A percentile compares a stretch with the other conserved stretches of the same genome.
phyloP scores from a whole-genome alignment of 768 basidiomycete genomes.

The Amanita molliuscula region DNA sequence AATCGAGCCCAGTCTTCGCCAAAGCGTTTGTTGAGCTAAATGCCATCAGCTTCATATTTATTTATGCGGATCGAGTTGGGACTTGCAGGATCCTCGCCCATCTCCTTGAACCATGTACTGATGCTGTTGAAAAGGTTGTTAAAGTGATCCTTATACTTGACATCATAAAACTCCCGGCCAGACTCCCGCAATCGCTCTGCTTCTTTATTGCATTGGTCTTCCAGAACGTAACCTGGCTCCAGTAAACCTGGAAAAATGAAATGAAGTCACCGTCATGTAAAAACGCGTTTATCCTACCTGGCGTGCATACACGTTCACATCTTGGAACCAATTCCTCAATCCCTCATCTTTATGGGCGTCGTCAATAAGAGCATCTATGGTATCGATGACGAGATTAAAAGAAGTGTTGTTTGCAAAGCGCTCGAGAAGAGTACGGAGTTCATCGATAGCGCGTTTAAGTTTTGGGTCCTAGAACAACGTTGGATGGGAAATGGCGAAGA shows the following conservation, averaged over 20 bases:
- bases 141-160: constrained; percentile 57
- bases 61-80: neutral
- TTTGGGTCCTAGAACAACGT: constrained; percentile 32
- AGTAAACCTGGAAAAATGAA: constrained; percentile 42
- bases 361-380: constrained; percentile 60
- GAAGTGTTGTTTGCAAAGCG: constrained; percentile 76
- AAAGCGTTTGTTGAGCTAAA: constrained; percentile 57
- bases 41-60: neutral
- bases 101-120: constrained; percentile 72
- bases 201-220: constrained; percentile 59
- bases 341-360: constrained; percentile 69
- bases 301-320: constrained; percentile 53
- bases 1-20: constrained; percentile 77
- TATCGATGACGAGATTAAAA: constrained; percentile 58
- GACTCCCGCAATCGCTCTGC: constrained; percentile 54
- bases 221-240: constrained; percentile 80
- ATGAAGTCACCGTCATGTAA: neutral
- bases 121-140: constrained; percentile 67
- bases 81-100: constrained; percentile 69
- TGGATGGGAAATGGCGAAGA: neutral
- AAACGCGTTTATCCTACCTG: constrained; percentile 29
- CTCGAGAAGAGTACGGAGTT: constrained; percentile 78
- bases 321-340: constrained; percentile 63
- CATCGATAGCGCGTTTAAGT: constrained; percentile 43
- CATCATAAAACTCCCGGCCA: constrained; percentile 72